Percentiles rank a stretch among this genome's conserved stretches.
phyloP scores from a whole-genome alignment of 2,329 filamentous ascomycete genomes.

The Xylaria digitata region DNA sequence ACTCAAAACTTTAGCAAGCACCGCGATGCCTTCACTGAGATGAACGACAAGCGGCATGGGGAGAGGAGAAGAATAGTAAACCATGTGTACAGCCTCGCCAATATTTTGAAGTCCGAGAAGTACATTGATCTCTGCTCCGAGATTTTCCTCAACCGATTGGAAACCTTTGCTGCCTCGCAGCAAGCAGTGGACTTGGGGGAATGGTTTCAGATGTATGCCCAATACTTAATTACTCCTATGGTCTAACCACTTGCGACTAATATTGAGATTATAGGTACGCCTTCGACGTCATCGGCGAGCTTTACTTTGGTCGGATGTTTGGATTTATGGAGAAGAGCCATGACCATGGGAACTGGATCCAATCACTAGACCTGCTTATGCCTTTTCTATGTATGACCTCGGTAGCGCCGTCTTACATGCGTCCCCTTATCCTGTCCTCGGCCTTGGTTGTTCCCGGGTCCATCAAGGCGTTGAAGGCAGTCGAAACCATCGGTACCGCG shows the following conservation, averaged over 20 bases:
- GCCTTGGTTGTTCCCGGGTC: slow-evolving; percentile 35
- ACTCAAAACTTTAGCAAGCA: slow-evolving; percentile 32
- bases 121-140: slow-evolving; percentile 34
- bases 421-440: slow-evolving; percentile 36
- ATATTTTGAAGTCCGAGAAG: slow-evolving; percentile 34
- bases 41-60: slow-evolving; percentile 34
- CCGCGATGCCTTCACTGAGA: slow-evolving; percentile 34
- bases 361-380: slow-evolving; percentile 49
- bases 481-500: slow-evolving; percentile 33
- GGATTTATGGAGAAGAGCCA: slow-evolving; percentile 38
- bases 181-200: slow-evolving; percentile 27
- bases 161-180: slow-evolving; percentile 21
- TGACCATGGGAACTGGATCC: slow-evolving; percentile 38
- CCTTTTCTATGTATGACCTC: slow-evolving; percentile 38
- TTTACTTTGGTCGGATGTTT: slow-evolving; percentile 38
- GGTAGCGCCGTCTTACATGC: slow-evolving; percentile 35
- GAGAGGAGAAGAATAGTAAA: slow-evolving; percentile 36
- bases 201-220: slow-evolving; percentile 34
- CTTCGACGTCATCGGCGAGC: slow-evolving; percentile 40
- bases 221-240: not conserved
- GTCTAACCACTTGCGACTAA: slow-evolving; percentile 15
- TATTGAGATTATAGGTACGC: slow-evolving; percentile 26
- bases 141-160: slow-evolving; percentile 30
- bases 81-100: slow-evolving; percentile 33
- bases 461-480: slow-evolving; percentile 34